Percentiles rank a stretch among this genome's conserved stretches.
Conservation (phyloP, 257 asterid species). For the Salvia rosmarinus region DNA sequence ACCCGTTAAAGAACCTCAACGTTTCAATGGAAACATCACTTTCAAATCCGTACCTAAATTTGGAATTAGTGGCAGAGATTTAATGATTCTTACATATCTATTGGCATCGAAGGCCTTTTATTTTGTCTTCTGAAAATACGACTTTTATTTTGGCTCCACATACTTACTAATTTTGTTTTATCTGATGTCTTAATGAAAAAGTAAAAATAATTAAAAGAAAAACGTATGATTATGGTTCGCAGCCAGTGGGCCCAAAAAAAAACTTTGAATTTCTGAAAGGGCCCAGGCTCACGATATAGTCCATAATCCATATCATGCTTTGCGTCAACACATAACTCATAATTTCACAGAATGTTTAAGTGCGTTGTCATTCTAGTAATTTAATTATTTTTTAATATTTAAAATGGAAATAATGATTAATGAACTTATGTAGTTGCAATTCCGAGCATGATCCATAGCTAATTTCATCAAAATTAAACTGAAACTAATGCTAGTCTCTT, state of each 20-base stretch:
- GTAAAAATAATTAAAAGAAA: background rate
- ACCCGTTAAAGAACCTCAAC: slow-evolving; percentile 11
- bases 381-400: background rate
- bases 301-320: background rate
- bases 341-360: background rate
- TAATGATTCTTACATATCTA: background rate
- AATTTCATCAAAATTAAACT: too few species aligned
- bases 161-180: background rate
- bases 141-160: background rate
- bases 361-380: background rate
- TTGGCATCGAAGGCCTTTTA: background rate
- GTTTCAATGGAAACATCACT: slow-evolving; percentile 25
- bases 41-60: background rate
- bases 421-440: too few species aligned
- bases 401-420: too few species aligned
- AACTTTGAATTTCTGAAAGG: background rate
- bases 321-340: too few species aligned
- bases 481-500: too few species aligned
- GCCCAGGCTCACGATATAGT: background rate
- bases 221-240: background rate
- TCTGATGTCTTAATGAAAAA: background rate
- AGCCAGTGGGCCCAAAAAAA: background rate
- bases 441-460: too few species aligned
- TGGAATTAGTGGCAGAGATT: background rate
- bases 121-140: background rate